phyloP scores from a whole-genome alignment of 2,329 filamentous ascomycete genomes.

The Cercospora brassicicola region DNA sequence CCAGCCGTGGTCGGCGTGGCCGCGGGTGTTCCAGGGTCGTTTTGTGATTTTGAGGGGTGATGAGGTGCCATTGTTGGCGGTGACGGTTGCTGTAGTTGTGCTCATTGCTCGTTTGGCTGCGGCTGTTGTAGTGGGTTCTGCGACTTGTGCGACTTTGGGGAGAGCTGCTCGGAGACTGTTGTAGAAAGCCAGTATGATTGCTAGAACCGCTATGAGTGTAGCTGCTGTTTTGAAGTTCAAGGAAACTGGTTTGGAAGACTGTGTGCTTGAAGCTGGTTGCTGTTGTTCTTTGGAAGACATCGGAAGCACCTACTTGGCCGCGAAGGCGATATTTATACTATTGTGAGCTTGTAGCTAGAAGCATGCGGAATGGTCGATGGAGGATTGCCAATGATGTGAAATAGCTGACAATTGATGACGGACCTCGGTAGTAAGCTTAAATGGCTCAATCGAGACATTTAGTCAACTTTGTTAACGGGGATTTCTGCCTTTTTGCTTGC shows the following conservation, averaged over 20 bases:
- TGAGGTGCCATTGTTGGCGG: slow-evolving; percentile 14
- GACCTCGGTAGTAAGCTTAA: not conserved
- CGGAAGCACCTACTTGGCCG: slow-evolving; percentile 15
- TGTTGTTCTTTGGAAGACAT: slow-evolving; percentile 31
- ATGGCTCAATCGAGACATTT: not conserved
- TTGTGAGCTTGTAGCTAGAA: slow-evolving; percentile 17
- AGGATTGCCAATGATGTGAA: slow-evolving; percentile 14
- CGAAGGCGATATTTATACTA: slow-evolving; percentile 22
- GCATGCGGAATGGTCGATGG: slow-evolving; percentile 10
- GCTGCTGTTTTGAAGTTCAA: slow-evolving; percentile 34
- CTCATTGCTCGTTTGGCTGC: slow-evolving; percentile 40
- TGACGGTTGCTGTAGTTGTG: slow-evolving; percentile 35
- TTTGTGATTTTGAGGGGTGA: slow-evolving; percentile 63
- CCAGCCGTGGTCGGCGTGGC: slow-evolving; percentile 82
- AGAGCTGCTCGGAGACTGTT: slow-evolving; percentile 42
- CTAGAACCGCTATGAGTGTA: slow-evolving; percentile 39
- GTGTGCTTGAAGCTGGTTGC: not conserved
- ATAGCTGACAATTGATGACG: slow-evolving; percentile 17
- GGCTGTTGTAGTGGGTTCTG: slow-evolving; percentile 11
- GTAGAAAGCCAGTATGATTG: slow-evolving; percentile 50
- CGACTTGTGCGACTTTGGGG: slow-evolving; percentile 29
- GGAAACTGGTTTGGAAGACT: slow-evolving; percentile 10
- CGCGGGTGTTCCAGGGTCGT: slow-evolving; percentile 69
- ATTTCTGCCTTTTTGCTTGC: not conserved
- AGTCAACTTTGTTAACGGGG: not conserved